Conservation (phyloP, 108 stramenopile genomes). For the Pinguiococcus pyrenoidosus region DNA sequence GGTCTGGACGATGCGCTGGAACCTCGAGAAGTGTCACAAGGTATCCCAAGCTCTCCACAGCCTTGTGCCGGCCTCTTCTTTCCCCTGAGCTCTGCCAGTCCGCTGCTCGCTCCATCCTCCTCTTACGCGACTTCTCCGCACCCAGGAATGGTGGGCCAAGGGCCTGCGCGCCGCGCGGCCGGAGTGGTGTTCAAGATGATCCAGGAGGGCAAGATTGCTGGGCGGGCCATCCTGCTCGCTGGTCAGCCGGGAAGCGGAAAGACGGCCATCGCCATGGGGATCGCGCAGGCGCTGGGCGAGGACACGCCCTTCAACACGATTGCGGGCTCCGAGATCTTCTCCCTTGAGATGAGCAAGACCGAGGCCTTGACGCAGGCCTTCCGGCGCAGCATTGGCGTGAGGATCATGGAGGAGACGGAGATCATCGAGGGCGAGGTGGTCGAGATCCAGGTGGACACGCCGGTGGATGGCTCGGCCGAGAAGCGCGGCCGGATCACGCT, state of each 20-base stretch:
- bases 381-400: conserved; percentile 43
- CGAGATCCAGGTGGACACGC: conserved; percentile 80
- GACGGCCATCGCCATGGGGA: conserved; percentile 81
- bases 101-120: conserved; percentile 23
- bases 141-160: conserved; percentile 24
- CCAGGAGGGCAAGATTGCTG: conserved; percentile 62
- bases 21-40: conserved; percentile 60
- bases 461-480: conserved; percentile 50
- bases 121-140: background rate
- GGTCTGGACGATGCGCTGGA: conserved; percentile 92
- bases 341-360: conserved; percentile 93
- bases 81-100: conserved; percentile 68
- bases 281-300: conserved; percentile 71
- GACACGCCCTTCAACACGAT: conserved; percentile 92
- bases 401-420: conserved; percentile 96
- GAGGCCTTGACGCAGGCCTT: conserved; percentile 99
- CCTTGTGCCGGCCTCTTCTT: too few species aligned
- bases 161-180: conserved; percentile 45
- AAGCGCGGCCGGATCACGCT: conserved; percentile 88
- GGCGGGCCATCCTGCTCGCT: conserved; percentile 71
- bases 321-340: conserved; percentile 88
- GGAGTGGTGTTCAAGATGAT: conserved; percentile 76
- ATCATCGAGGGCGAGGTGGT: conserved; percentile 99
- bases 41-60: too few species aligned
- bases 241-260: conserved; percentile 80